These are phyloP conservation scores for Arxiozyma telluris DNA, from an alignment of 1,139 yeast genomes.

Conservation along the genomic window DNA sequence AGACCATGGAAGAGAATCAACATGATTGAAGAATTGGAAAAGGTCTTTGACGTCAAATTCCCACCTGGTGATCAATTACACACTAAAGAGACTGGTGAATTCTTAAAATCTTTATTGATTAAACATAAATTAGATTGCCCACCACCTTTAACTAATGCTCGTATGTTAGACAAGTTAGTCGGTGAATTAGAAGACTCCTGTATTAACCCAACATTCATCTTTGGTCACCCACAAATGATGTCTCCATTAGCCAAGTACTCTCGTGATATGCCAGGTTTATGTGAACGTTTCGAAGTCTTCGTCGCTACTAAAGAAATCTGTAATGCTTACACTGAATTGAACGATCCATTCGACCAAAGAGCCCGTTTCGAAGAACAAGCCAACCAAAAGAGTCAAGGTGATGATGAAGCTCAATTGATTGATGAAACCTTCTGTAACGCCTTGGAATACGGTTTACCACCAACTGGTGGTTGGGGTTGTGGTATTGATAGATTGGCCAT, in stretches of 20 bases:
- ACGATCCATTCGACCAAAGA: conserved; percentile 97
- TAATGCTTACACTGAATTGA: conserved; percentile 97
- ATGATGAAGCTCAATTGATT: conserved; percentile 93
- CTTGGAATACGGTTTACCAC: conserved; percentile 96
- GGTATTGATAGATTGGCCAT: conserved; percentile 97
- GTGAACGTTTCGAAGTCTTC: conserved; percentile 97
- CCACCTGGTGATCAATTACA: conserved; percentile 94
- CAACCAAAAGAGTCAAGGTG: conserved; percentile 96
- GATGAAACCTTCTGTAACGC: conserved; percentile 98
- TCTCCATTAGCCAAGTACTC: conserved; percentile 97
- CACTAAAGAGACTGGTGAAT: conserved; percentile 86
- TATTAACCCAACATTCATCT: conserved; percentile 94
- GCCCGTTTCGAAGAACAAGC: conserved; percentile 98
- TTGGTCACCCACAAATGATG: conserved; percentile 99
- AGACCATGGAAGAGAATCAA: conserved; percentile 98
- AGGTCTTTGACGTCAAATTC: conserved; percentile 75
- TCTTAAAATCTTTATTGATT: conserved; percentile 70
- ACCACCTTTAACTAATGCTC: conserved; percentile 95
- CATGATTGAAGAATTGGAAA: conserved; percentile 94
- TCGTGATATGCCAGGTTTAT: conserved; percentile 83
- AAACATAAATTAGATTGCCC: conserved; percentile 84
- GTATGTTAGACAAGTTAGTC: conserved; percentile 96
- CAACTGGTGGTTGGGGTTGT: conserved; percentile 99
- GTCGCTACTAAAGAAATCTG: conserved; percentile 98
- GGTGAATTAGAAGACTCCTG: conserved; percentile 91